Evolutionary conservation across 1,139 yeast genomes (phyloP).

Genomic region (Lodderomyces beijingensis): DNA sequence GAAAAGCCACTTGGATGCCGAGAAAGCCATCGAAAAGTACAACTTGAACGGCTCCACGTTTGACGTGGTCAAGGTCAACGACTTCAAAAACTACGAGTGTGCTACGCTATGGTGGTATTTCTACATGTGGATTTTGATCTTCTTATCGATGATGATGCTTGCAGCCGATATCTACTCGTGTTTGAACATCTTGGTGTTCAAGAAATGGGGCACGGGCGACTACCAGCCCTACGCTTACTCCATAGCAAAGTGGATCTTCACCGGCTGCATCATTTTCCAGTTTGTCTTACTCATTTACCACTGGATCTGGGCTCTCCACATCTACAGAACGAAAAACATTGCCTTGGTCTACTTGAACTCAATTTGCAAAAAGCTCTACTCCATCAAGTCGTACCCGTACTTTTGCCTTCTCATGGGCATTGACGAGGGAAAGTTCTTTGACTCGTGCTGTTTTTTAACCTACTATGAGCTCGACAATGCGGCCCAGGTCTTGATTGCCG

Average conservation of each 20-base stretch:
- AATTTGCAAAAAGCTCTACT: slow-evolving; percentile 56
- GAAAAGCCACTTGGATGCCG: slow-evolving; percentile 19
- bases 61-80: slow-evolving; percentile 36
- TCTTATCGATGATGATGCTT: slow-evolving; percentile 55
- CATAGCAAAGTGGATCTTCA: slow-evolving; percentile 72
- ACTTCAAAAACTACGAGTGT: slow-evolving; percentile 52
- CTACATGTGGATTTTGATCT: slow-evolving; percentile 45
- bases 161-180: slow-evolving; percentile 80
- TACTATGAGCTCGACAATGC: slow-evolving; percentile 68
- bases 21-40: slow-evolving; percentile 28
- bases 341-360: slow-evolving; percentile 68
- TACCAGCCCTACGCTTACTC: slow-evolving; percentile 55
- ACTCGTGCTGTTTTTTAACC: slow-evolving; percentile 63
- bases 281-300: slow-evolving; percentile 56
- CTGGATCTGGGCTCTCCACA: slow-evolving; percentile 54
- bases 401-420: slow-evolving; percentile 72
- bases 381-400: slow-evolving; percentile 54
- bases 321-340: slow-evolving; percentile 59
- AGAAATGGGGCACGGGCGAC: slow-evolving; percentile 62
- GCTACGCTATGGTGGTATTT: slow-evolving; percentile 54
- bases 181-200: slow-evolving; percentile 67
- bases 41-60: slow-evolving; percentile 40
- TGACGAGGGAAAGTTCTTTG: slow-evolving; percentile 61
- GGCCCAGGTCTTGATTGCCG: slow-evolving; percentile 63
- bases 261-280: slow-evolving; percentile 80